phyloP scores from a whole-genome alignment of 331 rosid species.

The Telfairia occidentalis region DNA sequence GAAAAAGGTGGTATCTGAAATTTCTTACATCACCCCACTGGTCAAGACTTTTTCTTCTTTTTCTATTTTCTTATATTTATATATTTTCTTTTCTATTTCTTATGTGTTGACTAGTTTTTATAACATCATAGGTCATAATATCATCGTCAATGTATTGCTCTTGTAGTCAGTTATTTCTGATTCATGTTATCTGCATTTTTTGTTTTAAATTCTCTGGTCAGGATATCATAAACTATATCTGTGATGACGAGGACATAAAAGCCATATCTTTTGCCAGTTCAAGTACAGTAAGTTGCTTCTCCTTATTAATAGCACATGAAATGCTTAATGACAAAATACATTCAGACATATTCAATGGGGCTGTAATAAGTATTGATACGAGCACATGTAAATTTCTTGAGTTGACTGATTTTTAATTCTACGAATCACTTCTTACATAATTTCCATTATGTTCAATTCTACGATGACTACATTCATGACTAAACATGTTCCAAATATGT shows the following conservation, averaged over 20 bases:
- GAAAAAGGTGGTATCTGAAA: neutral
- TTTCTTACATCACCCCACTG: neutral
- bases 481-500: neutral
- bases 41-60: neutral
- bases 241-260: conserved; percentile 77
- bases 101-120: neutral
- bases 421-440: neutral
- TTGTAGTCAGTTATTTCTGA: neutral
- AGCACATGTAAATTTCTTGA: neutral
- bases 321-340: neutral
- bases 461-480: neutral
- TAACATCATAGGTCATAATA: neutral
- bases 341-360: neutral
- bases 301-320: neutral
- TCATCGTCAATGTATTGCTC: neutral
- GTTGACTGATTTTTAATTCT: neutral
- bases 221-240: conserved; percentile 81
- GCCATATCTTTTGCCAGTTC: conserved; percentile 93
- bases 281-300: conserved; percentile 49
- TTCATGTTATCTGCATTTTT: neutral
- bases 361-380: neutral
- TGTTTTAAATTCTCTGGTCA: conserved; percentile 21
- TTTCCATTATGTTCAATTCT: neutral
- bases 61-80: neutral
- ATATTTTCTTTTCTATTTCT: neutral